Evolutionary conservation across 164 flowering plant genomes (phyloP).

Genomic region (Magnolia kwangsiensis): DNA sequence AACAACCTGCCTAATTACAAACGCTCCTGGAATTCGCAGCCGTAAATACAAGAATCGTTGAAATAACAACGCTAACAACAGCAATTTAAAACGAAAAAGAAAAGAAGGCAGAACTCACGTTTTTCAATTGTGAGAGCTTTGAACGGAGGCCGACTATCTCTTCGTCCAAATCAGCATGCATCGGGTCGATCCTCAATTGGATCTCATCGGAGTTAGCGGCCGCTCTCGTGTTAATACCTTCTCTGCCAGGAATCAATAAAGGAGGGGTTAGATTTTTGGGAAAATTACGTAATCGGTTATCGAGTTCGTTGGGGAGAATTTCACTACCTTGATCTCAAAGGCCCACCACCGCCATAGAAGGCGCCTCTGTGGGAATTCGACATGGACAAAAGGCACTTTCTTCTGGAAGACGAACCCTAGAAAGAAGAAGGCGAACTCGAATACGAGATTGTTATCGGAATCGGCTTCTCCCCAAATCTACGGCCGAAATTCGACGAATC

Average conservation of each 20-base stretch:
- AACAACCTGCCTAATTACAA: background rate
- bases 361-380: slow-evolving; percentile 17
- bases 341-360: slow-evolving; percentile 22
- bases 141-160: slow-evolving; percentile 51
- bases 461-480: background rate
- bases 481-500: background rate
- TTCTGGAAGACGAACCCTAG: background rate
- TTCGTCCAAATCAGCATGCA: slow-evolving; percentile 60
- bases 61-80: background rate
- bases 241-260: slow-evolving; percentile 30
- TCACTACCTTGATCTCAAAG: slow-evolving; percentile 37
- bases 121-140: slow-evolving; percentile 41
- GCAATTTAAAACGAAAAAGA: background rate
- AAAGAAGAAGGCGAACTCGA: background rate
- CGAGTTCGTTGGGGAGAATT: background rate
- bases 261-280: background rate
- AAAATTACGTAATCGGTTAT: background rate
- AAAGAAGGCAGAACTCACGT: slow-evolving; percentile 23
- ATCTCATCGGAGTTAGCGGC: slow-evolving; percentile 48
- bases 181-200: slow-evolving; percentile 63
- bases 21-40: background rate
- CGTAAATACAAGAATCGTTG: background rate
- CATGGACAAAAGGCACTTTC: slow-evolving; percentile 9
- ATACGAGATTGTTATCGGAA: too few relatives aligned
- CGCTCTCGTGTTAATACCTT: slow-evolving; percentile 52